phyloP scores from a whole-genome alignment of 1,284 basidiomycete genomes.

The Testicularia cyperi region DNA sequence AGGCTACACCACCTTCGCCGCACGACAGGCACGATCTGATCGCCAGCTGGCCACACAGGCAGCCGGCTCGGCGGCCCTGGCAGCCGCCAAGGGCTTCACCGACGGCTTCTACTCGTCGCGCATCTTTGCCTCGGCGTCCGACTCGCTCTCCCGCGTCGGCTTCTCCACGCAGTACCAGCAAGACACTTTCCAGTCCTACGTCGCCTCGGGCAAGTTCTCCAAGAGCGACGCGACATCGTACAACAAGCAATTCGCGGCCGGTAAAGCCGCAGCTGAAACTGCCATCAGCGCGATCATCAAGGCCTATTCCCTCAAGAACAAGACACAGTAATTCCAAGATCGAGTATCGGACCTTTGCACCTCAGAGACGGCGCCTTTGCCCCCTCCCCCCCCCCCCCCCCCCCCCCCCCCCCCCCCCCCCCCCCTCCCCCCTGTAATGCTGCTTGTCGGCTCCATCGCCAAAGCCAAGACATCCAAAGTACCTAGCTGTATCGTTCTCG shows the following conservation, averaged over 20 bases:
- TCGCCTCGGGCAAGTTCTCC: slow-evolving; percentile 14
- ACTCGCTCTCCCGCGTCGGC: slow-evolving; percentile 68
- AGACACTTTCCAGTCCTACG: slow-evolving; percentile 61
- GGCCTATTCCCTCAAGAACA: slow-evolving; percentile 9
- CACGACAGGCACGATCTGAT: slow-evolving; percentile 3
- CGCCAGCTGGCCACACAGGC: background rate
- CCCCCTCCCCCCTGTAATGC: background rate
- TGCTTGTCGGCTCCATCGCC: too few relatives aligned
- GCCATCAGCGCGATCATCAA: slow-evolving; percentile 29
- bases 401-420: background rate
- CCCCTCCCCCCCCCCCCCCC: background rate
- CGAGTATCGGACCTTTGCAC: too few relatives aligned
- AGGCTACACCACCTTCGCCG: slow-evolving; percentile 18
- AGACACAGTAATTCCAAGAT: too few relatives aligned
- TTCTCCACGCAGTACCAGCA: slow-evolving; percentile 69
- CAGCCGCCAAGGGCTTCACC: slow-evolving; percentile 65
- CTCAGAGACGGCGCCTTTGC: background rate
- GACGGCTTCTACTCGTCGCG: slow-evolving; percentile 70
- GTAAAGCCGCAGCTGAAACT: slow-evolving; percentile 30
- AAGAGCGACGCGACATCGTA: slow-evolving; percentile 10
- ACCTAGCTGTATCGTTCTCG: too few relatives aligned
- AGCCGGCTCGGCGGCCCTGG: slow-evolving; percentile 4
- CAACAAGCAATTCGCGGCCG: slow-evolving; percentile 31
- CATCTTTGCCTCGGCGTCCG: slow-evolving; percentile 65
- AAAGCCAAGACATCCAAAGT: too few relatives aligned